Evolutionary conservation across 2,329 filamentous ascomycete genomes (phyloP), one percentile per base, ranked within the genome.

Genomic region (Curvularia verruculosa): DNA sequence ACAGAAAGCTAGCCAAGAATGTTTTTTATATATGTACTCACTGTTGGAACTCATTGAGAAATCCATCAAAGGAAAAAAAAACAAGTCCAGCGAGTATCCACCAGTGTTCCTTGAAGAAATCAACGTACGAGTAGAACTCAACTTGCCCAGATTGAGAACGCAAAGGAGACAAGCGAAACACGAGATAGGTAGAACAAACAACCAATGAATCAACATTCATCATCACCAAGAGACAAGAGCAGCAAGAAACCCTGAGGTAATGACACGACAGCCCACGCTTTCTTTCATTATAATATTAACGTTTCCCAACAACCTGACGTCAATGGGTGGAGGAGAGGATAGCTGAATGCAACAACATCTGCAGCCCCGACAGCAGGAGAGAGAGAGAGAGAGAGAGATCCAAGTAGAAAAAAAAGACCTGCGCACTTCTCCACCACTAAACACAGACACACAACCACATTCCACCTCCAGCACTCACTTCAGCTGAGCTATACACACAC

Each of bases 211-310:
- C 28, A 12, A 37, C 46, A 19, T 26, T 15, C 13, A 21, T 15
- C 13, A 21, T 39, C 23, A 37, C n/a, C 34, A 49, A 39, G 15
- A 36, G 2, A 46, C n/a, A 31, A 19, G 3, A 15, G 19, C 39
- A 41, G 8, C 28, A n/a, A 41, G n/a, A 41, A 21, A 6, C 28
- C 10, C 3, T n/a, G n/a, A 49, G 5, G 13, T 28, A n/a, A 19
- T 49, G 46, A 49, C n/a, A 49, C 46, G 34, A 52, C 49, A 44
- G 48, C 49, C 47, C 41, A 53, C 29, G 41, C 49, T 57, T 54
- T 36, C 43, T 52, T 57, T 57, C 51, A 56, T 53, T 53, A 56
- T 31, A 52, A 31, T 56, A 56, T 56, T 56, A 56, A 52, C 54
- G 43, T 56, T 45, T 34, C 29, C 43, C 49, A 51, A 49, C 21